A percentile compares a stretch with the other conserved stretches of the same genome.
Conservation (phyloP, 768 basidiomycete genomes). For the Collybia sordida region DNA sequence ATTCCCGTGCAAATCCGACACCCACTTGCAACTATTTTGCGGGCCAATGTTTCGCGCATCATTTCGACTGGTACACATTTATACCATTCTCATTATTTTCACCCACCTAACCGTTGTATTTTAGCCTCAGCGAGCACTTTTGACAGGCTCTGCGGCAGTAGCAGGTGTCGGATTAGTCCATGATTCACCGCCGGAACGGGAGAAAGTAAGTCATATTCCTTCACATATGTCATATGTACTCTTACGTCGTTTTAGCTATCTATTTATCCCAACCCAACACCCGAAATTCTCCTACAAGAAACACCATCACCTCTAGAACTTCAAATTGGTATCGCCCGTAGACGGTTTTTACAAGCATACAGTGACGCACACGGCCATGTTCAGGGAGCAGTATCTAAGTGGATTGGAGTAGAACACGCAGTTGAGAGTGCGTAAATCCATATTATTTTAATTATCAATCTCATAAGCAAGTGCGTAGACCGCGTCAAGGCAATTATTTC, state of each 20-base stretch:
- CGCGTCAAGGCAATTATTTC: conserved; percentile 83
- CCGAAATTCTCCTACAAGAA: conserved; percentile 71
- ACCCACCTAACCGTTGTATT: background rate
- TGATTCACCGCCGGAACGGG: conserved; percentile 21
- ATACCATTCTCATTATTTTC: background rate
- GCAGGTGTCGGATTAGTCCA: conserved; percentile 26
- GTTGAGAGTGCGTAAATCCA: conserved; percentile 74
- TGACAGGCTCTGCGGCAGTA: conserved; percentile 31
- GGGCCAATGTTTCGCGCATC: conserved; percentile 15
- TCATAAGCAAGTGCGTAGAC: conserved; percentile 38
- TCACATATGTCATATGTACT: background rate
- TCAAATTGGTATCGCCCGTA: conserved; percentile 71
- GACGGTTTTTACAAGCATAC: conserved; percentile 56
- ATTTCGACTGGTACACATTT: conserved; percentile 12
- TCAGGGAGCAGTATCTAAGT: conserved; percentile 71
- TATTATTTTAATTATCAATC: background rate
- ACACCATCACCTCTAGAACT: conserved; percentile 74
- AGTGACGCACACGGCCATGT: conserved; percentile 61
- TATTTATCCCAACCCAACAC: conserved; percentile 70
- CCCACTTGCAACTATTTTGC: too few relatives aligned
- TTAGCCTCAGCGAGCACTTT: conserved; percentile 34
- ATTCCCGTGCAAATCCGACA: too few relatives aligned
- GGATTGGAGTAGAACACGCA: conserved; percentile 84
- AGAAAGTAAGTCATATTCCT: conserved; percentile 25
- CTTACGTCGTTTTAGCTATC: conserved; percentile 59